Base-by-base conservation (phyloP, 176 grass and related monocot genomes). In the Avena atlantica region DNA sequence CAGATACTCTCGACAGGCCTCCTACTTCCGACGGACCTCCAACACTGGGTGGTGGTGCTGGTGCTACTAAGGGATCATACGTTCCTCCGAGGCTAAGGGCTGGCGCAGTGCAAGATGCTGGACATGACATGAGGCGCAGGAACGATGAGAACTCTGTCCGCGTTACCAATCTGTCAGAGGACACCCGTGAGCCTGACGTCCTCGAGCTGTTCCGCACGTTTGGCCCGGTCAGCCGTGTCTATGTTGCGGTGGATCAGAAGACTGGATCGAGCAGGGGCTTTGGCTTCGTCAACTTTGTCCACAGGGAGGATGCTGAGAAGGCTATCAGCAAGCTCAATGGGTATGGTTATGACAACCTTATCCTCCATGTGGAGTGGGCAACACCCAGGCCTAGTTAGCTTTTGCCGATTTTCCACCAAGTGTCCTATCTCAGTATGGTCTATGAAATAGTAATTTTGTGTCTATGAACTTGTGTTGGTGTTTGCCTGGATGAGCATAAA, bases 261-360 rank as follows among this genome's bases (percentile, higher is more conserved):
- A 92, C 94, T 81, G 92, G 92, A 37, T 48, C 68, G 1, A 92
- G 94, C 71, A 90, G 94, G 68, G 92, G 94, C 0, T 94, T 94
- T 57, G 92, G 91, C 45, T 97, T 97, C 3, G 88, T 97, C 58
- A 94, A 97, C 55, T 94, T 97, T 52, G 88, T 97, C n/a, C 84
- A 91, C 83, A 88, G 87, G 37, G 94, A 97, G 78, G 90, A 97
- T 1, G 94, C 90, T 0, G 92, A 94, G 57, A 93, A 85, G 83
- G 91, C 94, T 14, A 97, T 94, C 60, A 92, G 91, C 80, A 97
- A 97, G 86, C 92, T 97, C 67, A 97, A 97, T 74, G 94, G 94
- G 2, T 97, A 97, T 80, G 94, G 94, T 40, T 97, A 97, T 70
- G 94, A 97, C 76, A 97, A 97, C 78, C 90, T 97, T 69, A 97